Evolutionary conservation across 1,284 basidiomycete genomes (phyloP).

Genomic region (Trichosporon coremiiforme): DNA sequence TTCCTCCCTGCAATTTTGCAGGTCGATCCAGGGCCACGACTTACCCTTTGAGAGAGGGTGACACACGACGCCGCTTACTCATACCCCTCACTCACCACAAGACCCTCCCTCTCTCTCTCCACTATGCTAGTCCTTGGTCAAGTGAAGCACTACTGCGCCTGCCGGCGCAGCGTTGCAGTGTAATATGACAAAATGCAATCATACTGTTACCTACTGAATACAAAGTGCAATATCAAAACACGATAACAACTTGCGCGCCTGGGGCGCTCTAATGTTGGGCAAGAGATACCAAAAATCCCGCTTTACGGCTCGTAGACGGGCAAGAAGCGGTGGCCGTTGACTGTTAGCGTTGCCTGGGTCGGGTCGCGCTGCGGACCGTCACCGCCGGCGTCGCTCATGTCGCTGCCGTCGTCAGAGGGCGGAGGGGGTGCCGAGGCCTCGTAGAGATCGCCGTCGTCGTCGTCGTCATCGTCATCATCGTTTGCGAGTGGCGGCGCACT

Average conservation of each 20-base stretch:
- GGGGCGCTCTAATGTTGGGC: background rate
- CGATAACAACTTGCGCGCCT: background rate
- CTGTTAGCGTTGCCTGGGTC: background rate
- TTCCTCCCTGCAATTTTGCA: background rate
- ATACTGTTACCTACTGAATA: constrained; percentile 19
- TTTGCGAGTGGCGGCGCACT: background rate
- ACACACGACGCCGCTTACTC: background rate
- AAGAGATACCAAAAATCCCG: background rate
- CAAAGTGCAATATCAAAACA: constrained; percentile 8
- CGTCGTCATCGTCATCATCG: background rate
- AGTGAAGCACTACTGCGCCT: no score
- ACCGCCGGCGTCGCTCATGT: background rate
- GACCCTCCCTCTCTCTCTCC: no score
- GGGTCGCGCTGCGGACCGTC: background rate
- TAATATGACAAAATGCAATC: constrained; percentile 8
- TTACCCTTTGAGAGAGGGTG: no score
- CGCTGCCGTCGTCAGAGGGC: background rate
- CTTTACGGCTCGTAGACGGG: constrained; percentile 11
- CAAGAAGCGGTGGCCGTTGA: constrained; percentile 5
- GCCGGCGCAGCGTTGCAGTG: no score
- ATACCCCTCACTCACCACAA: background rate
- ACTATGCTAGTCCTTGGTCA: no score
- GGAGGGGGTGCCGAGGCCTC: background rate
- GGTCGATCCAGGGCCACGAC: background rate
- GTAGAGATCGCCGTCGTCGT: background rate